phyloP scores from a whole-genome alignment of 2,329 filamentous ascomycete species.

The Fusarium sp. region DNA sequence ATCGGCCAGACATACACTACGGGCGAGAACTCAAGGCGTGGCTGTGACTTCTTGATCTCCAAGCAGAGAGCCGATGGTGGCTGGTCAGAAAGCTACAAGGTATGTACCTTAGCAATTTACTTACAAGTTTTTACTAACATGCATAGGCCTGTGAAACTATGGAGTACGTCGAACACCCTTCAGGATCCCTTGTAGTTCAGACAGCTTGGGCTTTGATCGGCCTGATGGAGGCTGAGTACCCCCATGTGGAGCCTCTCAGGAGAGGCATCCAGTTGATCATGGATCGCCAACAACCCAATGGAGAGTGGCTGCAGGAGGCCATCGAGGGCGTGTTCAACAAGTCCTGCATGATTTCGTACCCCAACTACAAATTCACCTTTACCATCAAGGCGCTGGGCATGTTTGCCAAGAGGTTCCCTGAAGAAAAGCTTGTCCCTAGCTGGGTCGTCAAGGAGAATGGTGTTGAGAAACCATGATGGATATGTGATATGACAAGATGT shows the following conservation, averaged over 20 bases:
- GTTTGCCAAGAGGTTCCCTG: conserved; percentile 80
- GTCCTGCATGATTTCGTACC: conserved; percentile 98
- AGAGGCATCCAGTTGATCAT: conserved; percentile 85
- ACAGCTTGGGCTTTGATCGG: conserved; percentile 91
- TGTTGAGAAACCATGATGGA: not conserved
- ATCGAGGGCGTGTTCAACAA: conserved; percentile 99
- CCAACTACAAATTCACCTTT: conserved; percentile 98
- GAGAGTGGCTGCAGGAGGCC: conserved; percentile 94
- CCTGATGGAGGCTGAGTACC: conserved; percentile 85
- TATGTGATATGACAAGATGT: not conserved
- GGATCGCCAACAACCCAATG: conserved; percentile 84
- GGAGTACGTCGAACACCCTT: conserved; percentile 78
- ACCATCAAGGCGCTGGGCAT: conserved; percentile 93
- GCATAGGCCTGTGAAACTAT: conserved; percentile 79
- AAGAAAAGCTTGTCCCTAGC: conserved; percentile 64
- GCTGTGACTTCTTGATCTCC: conserved; percentile 86
- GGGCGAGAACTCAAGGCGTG: conserved; percentile 76
- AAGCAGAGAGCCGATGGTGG: conserved; percentile 91
- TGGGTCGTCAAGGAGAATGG: conserved; percentile 20
- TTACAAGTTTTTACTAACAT: conserved; percentile 28
- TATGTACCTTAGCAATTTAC: conserved; percentile 49
- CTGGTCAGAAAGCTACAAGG: conserved; percentile 94
- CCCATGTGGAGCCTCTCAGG: conserved; percentile 77
- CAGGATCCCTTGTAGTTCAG: conserved; percentile 89
- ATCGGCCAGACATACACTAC: conserved; percentile 85